Evolutionary conservation across 164 flowering plant genomes (phyloP), one percentile per base, ranked within the genome.

Genomic region (Vitis cinerea): DNA sequence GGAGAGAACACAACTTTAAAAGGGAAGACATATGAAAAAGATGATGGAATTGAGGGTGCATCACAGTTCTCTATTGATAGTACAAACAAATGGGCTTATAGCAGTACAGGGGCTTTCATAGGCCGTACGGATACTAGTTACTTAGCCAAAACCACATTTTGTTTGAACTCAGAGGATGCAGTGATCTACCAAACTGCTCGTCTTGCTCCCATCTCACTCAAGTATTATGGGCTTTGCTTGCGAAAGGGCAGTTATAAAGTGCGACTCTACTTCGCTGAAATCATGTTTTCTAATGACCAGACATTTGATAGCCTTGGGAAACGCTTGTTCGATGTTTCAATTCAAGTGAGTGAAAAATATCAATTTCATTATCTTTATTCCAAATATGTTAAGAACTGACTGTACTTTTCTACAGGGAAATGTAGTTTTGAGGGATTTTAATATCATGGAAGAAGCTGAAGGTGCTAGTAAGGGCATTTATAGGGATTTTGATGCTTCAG

Each of bases 191-290:
- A 64, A 66, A 77, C 84, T 23, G 94, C 98, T 23, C 98, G 98
- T 9, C 69, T 81, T 31, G 59, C 96, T 30, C 90, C 99, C 47
- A 15, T 77, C 16, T 92, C 97, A 12, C 87, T 94, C 71, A 90
- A 75, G 68, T 94, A 91, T 75, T 91, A 85, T 74, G 98, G 92
- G 15, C 81, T 91, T 67, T 94, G 99, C 76, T 58, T 92, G 78
- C 69, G 70, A 16, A 71, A 75, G 14, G 99, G 99, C 5, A 87
- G 76, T 67, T 95, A 93, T 68, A 84, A 61, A 59, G 96, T 95
- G 52, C 67, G 60, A 50, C 96, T 95, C 37, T 94, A 91, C 74
- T 95, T 95, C 76, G 94, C 96, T 27, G 99, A 93, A 76, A 91
- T 87, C 14, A 78, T 82, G 78, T 91, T 69, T 69, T 55, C 84